Conservation (phyloP, 139 green algal genomes). For the Ettlia oleoabundans region DNA sequence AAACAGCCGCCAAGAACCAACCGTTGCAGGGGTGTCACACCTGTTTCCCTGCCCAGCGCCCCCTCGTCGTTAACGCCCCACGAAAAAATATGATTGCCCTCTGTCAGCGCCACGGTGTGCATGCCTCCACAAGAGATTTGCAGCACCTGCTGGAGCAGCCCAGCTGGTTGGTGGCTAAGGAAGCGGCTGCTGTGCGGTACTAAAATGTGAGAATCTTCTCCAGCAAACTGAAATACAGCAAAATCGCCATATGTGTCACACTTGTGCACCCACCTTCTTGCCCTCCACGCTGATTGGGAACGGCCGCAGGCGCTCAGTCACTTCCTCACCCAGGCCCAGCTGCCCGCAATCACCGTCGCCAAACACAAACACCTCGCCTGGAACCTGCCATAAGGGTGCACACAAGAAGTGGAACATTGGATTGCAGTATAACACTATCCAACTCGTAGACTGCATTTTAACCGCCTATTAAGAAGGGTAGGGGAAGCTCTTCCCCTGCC, state of each 20-base stretch:
- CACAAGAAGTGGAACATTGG: too few species aligned
- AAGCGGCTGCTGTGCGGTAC: too few species aligned
- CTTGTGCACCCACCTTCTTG: slow-evolving; percentile 47
- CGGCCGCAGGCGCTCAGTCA: slow-evolving; percentile 55
- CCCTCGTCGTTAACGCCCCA: slow-evolving; percentile 96
- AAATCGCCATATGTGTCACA: too few species aligned
- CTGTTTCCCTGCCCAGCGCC: slow-evolving; percentile 76
- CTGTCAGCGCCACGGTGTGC: slow-evolving; percentile 83
- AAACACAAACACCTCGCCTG: slow-evolving; percentile 59
- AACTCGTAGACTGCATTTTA: too few species aligned
- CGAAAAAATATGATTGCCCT: slow-evolving; percentile 68
- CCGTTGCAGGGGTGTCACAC: too few species aligned
- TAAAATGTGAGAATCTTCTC: too few species aligned
- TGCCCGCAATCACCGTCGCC: slow-evolving; percentile 73
- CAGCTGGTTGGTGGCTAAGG: too few species aligned
- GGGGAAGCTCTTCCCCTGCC: too few species aligned
- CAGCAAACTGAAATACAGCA: too few species aligned
- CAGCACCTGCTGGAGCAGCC: slow-evolving; percentile 43
- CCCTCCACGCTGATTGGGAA: slow-evolving; percentile 37
- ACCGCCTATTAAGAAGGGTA: too few species aligned
- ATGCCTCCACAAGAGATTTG: slow-evolving; percentile 85
- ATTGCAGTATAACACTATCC: too few species aligned
- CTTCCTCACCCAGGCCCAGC: slow-evolving; percentile 70
- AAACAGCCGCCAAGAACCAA: too few species aligned
- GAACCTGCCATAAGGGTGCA: slow-evolving; percentile 50